Evolutionary conservation across 179 eudicot species (phyloP), one percentile per base, ranked within the genome.

Genomic region (Beta lomatogona): DNA sequence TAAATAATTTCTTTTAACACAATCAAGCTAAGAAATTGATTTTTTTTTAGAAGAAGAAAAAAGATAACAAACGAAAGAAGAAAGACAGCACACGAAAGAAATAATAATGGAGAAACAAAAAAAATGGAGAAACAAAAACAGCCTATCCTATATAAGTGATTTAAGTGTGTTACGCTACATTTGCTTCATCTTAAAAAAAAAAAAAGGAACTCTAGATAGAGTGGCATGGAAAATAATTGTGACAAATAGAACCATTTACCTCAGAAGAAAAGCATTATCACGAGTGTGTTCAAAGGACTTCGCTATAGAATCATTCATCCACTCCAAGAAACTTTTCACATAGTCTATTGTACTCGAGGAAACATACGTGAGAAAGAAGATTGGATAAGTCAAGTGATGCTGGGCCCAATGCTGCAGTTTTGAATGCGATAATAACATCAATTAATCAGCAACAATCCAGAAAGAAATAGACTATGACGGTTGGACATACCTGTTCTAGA

Each of bases 221-320:
- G 61, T 61, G 76, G 76, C 48, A 72, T 59, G 77, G 64, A 31
- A 41, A 41, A 0, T 16, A n/a, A 48, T 6, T 45, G 41, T 36
- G 82, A 44, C 21, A 65, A 77, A 16, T 14, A 79, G 36, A 57
- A 55, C 77, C 45, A 79, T 91, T 87, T 88, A 92, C 98, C 87
- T 95, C 81, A 95, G 80, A 80, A 92, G 93, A 89, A 95, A 95
- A 72, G 98, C 91, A 87, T 95, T 95, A 71, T 95, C 97, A 82
- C 98, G 94, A 57, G 94, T 90, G 85, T 93, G 92, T 84, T 95
- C 99, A 85, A 95, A 95, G 64, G 99, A 94, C 86, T 95, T 95
- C 28, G 97, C 99, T 80, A 95, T 90, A 81, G 98, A 88, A 77
- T 95, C 99, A 82, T 95, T 95, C 99, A 95, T 95, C 95, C 94